Evolutionary conservation across 1,139 yeast genomes (phyloP).

Genomic region (Pichia sp.): DNA sequence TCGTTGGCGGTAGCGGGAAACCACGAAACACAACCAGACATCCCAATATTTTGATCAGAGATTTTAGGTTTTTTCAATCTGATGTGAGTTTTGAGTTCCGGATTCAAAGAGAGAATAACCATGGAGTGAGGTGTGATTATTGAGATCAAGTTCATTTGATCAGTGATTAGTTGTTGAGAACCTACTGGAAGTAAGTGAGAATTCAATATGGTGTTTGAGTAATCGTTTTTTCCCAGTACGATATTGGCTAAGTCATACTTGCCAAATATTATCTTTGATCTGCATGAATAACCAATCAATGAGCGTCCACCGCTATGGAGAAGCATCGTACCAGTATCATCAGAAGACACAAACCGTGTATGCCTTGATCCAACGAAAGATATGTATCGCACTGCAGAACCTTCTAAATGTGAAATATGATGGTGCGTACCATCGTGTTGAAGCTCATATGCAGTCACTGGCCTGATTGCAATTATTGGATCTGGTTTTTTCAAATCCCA

Average conservation of each 20-base stretch:
- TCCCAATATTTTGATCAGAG: slow-evolving; percentile 33
- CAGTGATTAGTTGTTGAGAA: slow-evolving; percentile 22
- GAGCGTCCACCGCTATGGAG: slow-evolving; percentile 58
- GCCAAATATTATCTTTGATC: slow-evolving; percentile 54
- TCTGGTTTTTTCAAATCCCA: slow-evolving; percentile 41
- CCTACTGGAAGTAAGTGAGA: slow-evolving; percentile 28
- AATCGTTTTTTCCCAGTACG: slow-evolving; percentile 9
- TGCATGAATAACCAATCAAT: slow-evolving; percentile 47
- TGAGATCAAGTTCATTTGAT: slow-evolving; percentile 52
- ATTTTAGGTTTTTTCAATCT: slow-evolving; percentile 47
- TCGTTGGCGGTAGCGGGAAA: slow-evolving; percentile 41
- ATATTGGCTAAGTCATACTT: slow-evolving; percentile 32
- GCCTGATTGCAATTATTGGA: slow-evolving; percentile 36
- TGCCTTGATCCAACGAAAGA: slow-evolving; percentile 55
- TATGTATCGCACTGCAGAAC: slow-evolving; percentile 45
- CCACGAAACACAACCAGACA: slow-evolving; percentile 59
- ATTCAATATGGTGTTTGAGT: slow-evolving; percentile 22
- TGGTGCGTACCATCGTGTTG: slow-evolving; percentile 27
- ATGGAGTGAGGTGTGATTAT: slow-evolving; percentile 52
- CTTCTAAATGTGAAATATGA: slow-evolving; percentile 52
- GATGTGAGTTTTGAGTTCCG: slow-evolving; percentile 51
- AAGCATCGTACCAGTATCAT: slow-evolving; percentile 55
- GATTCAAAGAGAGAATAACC: slow-evolving; percentile 52
- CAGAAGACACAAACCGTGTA: slow-evolving; percentile 56
- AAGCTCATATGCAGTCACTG: slow-evolving; percentile 26